Percentiles rank a stretch among this genome's conserved stretches.
Evolutionary conservation across 805 yeast species (phyloP).

Genomic region (Yamadazyma ubonensis): DNA sequence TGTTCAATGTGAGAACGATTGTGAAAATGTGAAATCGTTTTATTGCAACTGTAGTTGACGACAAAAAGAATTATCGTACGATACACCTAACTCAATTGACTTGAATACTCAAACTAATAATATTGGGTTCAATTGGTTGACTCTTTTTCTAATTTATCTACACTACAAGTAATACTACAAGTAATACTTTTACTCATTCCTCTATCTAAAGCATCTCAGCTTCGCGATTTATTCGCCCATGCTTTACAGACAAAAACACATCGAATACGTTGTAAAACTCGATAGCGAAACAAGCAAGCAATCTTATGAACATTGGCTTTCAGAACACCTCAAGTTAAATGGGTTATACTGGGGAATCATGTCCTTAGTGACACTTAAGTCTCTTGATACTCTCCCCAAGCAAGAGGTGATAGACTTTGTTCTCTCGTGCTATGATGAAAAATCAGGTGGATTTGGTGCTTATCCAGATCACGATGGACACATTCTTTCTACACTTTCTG

Average conservation of each 20-base stretch:
- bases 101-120: too few relatives aligned
- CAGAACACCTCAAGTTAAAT: constrained; percentile 85
- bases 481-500: constrained; percentile 79
- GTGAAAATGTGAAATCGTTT: too few relatives aligned
- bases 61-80: too few relatives aligned
- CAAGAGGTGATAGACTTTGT: constrained; percentile 69
- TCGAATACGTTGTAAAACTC: constrained; percentile 34
- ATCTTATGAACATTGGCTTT: constrained; percentile 79
- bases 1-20: too few relatives aligned
- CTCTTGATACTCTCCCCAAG: constrained; percentile 53
- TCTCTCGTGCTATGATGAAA: constrained; percentile 56
- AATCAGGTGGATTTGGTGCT: constrained; percentile 83
- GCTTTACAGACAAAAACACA: constrained; percentile 25
- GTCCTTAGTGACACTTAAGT: constrained; percentile 61
- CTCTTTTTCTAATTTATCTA: too few relatives aligned
- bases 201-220: background rate
- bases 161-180: too few relatives aligned
- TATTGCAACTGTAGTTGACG: too few relatives aligned
- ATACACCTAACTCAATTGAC: too few relatives aligned
- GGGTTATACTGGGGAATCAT: constrained; percentile 96
- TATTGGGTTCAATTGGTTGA: too few relatives aligned
- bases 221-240: background rate
- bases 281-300: constrained; percentile 34
- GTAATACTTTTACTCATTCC: background rate
- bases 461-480: constrained; percentile 90